These are phyloP conservation scores for Mortierella claussenii DNA, from an alignment of 192 early-diverging fungal genomes.

Conservation along the genomic window DNA sequence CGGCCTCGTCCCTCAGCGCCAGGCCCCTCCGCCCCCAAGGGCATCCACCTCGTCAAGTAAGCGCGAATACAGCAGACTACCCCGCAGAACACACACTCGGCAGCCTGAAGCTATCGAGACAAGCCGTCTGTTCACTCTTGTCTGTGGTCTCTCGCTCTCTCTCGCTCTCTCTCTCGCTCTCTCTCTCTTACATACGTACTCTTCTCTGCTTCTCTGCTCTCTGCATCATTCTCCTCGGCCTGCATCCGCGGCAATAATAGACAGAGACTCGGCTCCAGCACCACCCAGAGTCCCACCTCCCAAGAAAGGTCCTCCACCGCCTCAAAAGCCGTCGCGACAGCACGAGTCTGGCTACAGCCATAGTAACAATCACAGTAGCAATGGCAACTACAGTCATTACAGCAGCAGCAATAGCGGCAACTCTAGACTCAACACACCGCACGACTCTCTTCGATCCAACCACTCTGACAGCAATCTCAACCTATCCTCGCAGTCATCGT, in stretches of 20 bases:
- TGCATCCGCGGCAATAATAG: too few relatives aligned
- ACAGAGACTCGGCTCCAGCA: conserved; percentile 35
- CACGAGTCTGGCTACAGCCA: conserved; percentile 9
- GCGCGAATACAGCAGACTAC: too few relatives aligned
- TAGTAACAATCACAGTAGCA: conserved; percentile 9
- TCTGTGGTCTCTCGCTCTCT: neutral
- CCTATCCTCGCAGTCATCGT: conserved; percentile 33
- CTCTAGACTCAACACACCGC: conserved; percentile 27
- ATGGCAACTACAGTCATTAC: conserved; percentile 6
- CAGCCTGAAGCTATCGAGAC: neutral
- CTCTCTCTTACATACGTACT: neutral
- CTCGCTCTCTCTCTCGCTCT: conserved; percentile 1
- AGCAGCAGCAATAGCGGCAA: conserved; percentile 10
- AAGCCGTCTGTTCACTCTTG: neutral
- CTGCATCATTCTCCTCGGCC: too few relatives aligned
- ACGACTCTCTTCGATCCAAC: conserved; percentile 44
- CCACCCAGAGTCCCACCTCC: conserved; percentile 35
- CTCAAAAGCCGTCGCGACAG: conserved; percentile 31
- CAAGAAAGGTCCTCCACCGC: conserved; percentile 52
- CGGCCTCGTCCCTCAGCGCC: conserved; percentile 52
- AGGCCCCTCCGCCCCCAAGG: conserved; percentile 55
- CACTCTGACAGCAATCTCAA: conserved; percentile 32
- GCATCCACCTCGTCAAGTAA: conserved; percentile 35
- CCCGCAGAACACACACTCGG: neutral
- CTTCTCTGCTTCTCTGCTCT: neutral